Evolutionary conservation across 148 eudicot species (phyloP).

Genomic region (Camellia sinensis): DNA sequence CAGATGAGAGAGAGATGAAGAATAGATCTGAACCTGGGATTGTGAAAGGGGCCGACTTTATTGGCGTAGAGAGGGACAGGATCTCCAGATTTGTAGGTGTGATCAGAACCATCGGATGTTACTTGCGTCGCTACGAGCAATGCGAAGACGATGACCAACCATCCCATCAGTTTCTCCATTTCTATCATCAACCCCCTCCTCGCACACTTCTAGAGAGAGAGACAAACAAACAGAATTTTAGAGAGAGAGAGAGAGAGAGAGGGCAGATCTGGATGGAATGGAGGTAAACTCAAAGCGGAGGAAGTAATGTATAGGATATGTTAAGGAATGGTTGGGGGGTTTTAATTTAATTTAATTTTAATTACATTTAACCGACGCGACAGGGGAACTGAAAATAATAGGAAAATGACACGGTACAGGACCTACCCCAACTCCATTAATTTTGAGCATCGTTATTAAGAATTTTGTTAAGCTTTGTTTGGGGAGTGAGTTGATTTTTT

Average conservation of each 20-base stretch:
- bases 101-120: conserved; percentile 64
- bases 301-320: neutral
- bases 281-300: too few relatives aligned
- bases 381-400: neutral
- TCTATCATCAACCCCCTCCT: neutral
- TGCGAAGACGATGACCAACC: conserved; percentile 19
- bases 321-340: neutral
- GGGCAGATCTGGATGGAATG: neutral
- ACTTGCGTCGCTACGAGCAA: conserved; percentile 20
- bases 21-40: conserved; percentile 51
- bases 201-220: neutral
- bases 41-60: conserved; percentile 75
- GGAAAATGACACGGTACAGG: neutral
- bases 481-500: too few relatives aligned
- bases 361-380: neutral
- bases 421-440: too few relatives aligned
- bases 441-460: too few relatives aligned
- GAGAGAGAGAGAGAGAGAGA: neutral
- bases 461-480: too few relatives aligned
- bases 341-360: too few relatives aligned
- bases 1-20: neutral
- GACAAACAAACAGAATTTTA: neutral
- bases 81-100: conserved; percentile 62
- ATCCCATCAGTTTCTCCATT: conserved; percentile 15
- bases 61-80: conserved; percentile 70